These are phyloP conservation scores for Claviceps pusilla DNA, from an alignment of 2,329 filamentous ascomycete genomes.

Conservation along the genomic window DNA sequence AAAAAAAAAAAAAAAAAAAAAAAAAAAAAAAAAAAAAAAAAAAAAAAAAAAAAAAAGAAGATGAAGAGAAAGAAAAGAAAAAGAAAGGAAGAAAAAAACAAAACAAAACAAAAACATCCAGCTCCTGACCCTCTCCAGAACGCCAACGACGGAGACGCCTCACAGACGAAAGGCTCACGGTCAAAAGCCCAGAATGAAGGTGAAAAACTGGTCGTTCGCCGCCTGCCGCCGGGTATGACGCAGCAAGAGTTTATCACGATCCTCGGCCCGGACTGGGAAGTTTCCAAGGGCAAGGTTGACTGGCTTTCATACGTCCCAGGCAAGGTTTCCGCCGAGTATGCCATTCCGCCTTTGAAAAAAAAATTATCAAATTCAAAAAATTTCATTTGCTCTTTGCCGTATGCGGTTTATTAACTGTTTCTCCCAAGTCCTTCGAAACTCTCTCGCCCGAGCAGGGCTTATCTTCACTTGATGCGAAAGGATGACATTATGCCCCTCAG, in stretches of 20 bases:
- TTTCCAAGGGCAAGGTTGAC: constrained; percentile 68
- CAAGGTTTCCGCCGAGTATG: constrained; percentile 74
- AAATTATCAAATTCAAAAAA: not conserved
- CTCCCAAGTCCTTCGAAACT: constrained; percentile 59
- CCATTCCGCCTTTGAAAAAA: constrained; percentile 4
- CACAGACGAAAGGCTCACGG: constrained; percentile 15
- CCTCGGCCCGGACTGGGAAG: constrained; percentile 67
- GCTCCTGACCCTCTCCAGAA: constrained; percentile 1
- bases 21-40: no score
- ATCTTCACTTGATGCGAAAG: constrained; percentile 64
- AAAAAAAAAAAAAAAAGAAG: no score
- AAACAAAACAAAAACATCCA: not conserved
- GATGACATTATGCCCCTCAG: constrained; percentile 53
- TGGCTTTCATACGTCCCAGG: constrained; percentile 54
- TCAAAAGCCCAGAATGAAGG: constrained; percentile 30
- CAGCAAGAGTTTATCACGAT: constrained; percentile 58
- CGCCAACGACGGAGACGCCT: constrained; percentile 13
- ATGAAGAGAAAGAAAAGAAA: no score
- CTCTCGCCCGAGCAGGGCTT: constrained; percentile 65
- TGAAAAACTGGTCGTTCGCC: constrained; percentile 71
- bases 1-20: no score
- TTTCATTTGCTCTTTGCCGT: not conserved
- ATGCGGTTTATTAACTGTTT: constrained; percentile 7
- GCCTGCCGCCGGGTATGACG: constrained; percentile 74
- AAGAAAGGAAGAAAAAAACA: no score